Conservation (phyloP, 257 asterid species). For the Solanum dulcamara region DNA sequence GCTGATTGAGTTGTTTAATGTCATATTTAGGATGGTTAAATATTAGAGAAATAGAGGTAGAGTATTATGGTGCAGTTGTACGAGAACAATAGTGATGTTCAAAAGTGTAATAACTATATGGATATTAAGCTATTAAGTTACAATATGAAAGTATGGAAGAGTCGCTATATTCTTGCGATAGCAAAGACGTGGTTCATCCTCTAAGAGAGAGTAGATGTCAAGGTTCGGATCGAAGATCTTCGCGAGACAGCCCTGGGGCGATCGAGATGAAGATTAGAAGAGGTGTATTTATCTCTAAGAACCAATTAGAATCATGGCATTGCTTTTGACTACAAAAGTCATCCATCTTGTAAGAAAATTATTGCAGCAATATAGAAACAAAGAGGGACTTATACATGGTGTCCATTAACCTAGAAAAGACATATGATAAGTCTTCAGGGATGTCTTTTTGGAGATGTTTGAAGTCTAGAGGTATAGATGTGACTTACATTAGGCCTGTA, state of each 20-base stretch:
- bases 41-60: not conserved
- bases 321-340: accelerated
- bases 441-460: not conserved
- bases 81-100: too few species aligned
- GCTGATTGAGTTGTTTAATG: not conserved
- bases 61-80: not conserved
- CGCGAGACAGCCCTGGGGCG: too few species aligned
- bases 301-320: accelerated
- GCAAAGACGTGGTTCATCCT: too few species aligned
- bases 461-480: not conserved
- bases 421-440: not conserved
- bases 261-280: not conserved
- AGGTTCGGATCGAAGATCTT: too few species aligned
- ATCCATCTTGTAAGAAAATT: not conserved
- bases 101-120: not conserved
- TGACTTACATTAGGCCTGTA: not conserved
- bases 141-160: not conserved
- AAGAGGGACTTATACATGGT: not conserved
- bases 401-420: not conserved
- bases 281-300: not conserved
- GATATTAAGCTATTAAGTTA: not conserved
- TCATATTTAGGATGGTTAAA: not conserved
- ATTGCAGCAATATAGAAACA: not conserved
- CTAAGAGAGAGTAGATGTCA: too few species aligned
- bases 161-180: too few species aligned